These are phyloP conservation scores for Talaromyces verruculosus DNA, from an alignment of 2,329 filamentous ascomycete genomes.

Conservation along the genomic window DNA sequence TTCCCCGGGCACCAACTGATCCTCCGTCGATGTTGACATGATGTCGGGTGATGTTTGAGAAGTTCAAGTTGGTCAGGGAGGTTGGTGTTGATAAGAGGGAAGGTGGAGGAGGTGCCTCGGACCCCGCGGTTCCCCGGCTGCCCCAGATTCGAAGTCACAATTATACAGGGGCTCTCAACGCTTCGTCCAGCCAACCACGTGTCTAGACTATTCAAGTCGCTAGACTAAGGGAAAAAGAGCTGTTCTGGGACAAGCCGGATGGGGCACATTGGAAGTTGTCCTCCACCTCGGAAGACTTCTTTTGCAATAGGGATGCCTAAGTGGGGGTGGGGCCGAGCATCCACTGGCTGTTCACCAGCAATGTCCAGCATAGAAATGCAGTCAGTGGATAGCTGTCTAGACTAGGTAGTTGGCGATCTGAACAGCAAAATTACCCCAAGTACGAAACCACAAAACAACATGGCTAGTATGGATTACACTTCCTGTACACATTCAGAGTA, in stretches of 20 bases:
- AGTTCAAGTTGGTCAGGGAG: background rate
- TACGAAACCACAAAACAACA: background rate
- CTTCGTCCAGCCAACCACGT: too few species aligned
- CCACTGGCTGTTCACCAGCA: background rate
- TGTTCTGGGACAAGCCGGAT: background rate
- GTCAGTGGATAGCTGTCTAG: background rate
- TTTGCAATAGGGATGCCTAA: background rate
- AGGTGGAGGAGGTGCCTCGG: background rate
- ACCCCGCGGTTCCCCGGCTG: background rate
- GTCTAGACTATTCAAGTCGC: too few species aligned
- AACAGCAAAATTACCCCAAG: background rate
- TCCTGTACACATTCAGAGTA: background rate
- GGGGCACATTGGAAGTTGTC: slow-evolving; percentile 2
- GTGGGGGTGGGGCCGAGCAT: slow-evolving; percentile 1
- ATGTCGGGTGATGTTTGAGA: slow-evolving; percentile 2
- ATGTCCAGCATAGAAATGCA: background rate
- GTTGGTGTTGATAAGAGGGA: background rate
- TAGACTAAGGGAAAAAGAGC: too few species aligned
- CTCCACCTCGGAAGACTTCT: slow-evolving; percentile 4
- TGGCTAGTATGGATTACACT: background rate
- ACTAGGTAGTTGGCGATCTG: background rate
- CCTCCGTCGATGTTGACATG: background rate
- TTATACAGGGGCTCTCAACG: background rate
- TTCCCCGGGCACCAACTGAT: background rate
- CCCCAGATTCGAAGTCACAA: background rate